Base-by-base conservation (phyloP, 164 flowering plant genomes). In the Tinospora cordifolia region DNA sequence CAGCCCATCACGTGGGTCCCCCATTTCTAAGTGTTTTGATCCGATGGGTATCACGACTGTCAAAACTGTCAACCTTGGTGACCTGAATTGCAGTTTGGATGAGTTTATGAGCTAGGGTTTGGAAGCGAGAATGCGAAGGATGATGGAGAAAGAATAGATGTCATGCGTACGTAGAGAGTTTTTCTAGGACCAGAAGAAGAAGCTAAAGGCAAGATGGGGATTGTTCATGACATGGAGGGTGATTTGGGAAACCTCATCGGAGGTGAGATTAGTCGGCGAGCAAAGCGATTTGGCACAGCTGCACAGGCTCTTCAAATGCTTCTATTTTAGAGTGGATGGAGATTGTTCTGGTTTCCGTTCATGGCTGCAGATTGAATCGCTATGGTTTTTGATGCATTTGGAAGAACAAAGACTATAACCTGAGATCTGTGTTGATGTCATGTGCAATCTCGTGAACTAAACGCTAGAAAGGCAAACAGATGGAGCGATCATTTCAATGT, bases 271-370 rank as follows among this genome's bases (percentile, higher is more conserved):
- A 49, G 70, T 34, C 24, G 88, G 84, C 36, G 36, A 30, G 80
- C 58, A 77, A 64, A 86, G 80, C 1, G 88, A 77, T 57, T 74
- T 86, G 79, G 91, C 80, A 74, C 78, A 74, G 76, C 75, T 72
- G 94, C 96, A 91, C 6, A 96, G 87, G 57, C 88, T 80, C 59
- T 87, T 91, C 44, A 87, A 87, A 47, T 89, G 84, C 65, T 82
- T 89, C 71, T 83, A 75, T 22, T 65, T 82, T 69, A 89, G 83
- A 71, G 86, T 68, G 12, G 86, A 79, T n/a, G n/a, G n/a, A n/a
- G n/a, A n/a, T n/a, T n/a, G n/a, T n/a, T n/a, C n/a, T n/a, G n/a
- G n/a, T n/a, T n/a, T n/a, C n/a, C n/a, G n/a, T n/a, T n/a, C n/a
- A n/a, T n/a, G n/a, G n/a, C n/a, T n/a, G n/a, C n/a, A n/a, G n/a